Evolutionary conservation across 2,329 filamentous ascomycete genomes (phyloP).

Genomic region (Pseudogymnoascus sp.): DNA sequence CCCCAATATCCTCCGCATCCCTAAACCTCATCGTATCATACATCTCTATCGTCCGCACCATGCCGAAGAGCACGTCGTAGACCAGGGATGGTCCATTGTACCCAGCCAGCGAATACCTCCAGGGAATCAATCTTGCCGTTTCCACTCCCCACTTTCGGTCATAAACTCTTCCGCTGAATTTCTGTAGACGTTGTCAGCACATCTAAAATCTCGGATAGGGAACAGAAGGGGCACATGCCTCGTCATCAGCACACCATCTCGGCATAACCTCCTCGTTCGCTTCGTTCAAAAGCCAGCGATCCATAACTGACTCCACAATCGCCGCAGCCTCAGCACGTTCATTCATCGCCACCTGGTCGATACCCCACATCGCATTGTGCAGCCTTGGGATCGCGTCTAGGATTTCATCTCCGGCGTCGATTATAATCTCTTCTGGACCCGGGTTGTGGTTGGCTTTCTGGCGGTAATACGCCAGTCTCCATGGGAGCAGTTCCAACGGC

Average conservation of each 20-base stretch:
- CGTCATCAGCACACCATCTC: background rate
- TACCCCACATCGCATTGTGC: background rate
- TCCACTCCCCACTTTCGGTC: background rate
- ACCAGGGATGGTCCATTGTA: background rate
- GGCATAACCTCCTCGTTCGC: no score
- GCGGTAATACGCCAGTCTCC: background rate
- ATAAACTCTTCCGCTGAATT: background rate
- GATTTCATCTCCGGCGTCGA: no score
- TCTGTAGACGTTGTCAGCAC: background rate
- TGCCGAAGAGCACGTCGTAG: background rate
- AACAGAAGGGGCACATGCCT: background rate
- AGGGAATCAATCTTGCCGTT: background rate
- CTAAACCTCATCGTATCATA: background rate
- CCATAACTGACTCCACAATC: background rate
- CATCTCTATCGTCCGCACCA: background rate
- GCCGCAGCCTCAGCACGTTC: background rate
- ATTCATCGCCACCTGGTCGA: background rate
- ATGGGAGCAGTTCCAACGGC: no score
- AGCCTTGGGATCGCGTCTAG: background rate
- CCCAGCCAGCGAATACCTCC: background rate
- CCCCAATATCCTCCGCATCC: background rate
- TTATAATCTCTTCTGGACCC: background rate
- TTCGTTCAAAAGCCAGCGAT: background rate
- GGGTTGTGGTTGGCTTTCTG: background rate
- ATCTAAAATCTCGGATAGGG: no score